Base-by-base conservation (phyloP, 2,329 filamentous ascomycete species). In the Penicillium sp. region DNA sequence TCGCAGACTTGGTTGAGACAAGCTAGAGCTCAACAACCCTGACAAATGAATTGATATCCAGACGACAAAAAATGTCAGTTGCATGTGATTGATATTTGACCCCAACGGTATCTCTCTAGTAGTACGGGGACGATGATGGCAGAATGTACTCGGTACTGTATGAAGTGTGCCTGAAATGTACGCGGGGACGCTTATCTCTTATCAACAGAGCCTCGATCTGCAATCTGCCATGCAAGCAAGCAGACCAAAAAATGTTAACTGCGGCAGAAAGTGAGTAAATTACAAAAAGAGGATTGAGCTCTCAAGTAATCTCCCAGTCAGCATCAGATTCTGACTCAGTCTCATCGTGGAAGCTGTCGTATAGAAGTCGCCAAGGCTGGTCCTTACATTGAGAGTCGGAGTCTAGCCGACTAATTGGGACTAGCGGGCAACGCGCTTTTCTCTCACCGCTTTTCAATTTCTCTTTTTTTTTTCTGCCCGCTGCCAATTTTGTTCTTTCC, bases 381-480 rank as follows among this genome's bases (percentile, higher is more conserved):
- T 31, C 24, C 24, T 46, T 46, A 24, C 43, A 46, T 31, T 9
- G 31, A 31, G 27, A 11, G 33, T 13, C 49, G 19, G 49, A 39
- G 19, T 35, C 35, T 9, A 27, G n/a, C 31, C n/a, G 39, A 39
- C 37, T 19, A 36, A 50, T 56, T 39, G 37, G 54, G 54, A 22
- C 50, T 56, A 56, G 54, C 39, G 54, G 43, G 16, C 24, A 35
- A 35, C 54, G 54, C 36, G 46, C 49, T 44, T 14, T 43, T 19
- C 37, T 3, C 33, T 50, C 54, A 50, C 54, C 54, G 54, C 54
- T 39, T 56, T 50, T 43, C 31, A 19, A 41, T 50, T 56, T 56
- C 24, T 43, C 40, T 54, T 54, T 54, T 54, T 54, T 52, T 54
- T 54, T 54, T 41, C 39, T 44, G 40, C 52, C 41, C 52, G 52